Evolutionary conservation across 1,284 basidiomycete genomes (phyloP).

Genomic region (Apiotrichum sp.): DNA sequence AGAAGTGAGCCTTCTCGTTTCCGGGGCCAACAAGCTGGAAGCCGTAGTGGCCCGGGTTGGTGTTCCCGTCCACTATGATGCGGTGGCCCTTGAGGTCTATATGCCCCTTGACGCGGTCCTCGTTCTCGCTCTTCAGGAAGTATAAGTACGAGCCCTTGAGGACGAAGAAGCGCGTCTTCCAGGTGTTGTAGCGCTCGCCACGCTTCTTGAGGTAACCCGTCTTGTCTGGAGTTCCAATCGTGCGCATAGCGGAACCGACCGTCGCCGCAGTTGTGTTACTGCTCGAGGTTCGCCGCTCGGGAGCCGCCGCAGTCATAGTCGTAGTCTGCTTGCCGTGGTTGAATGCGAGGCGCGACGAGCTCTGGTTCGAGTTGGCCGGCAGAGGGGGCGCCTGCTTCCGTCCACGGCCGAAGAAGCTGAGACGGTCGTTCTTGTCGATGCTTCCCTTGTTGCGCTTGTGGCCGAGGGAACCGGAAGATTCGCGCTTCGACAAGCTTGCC

Average conservation of each 20-base stretch:
- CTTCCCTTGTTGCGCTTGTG: constrained; percentile 44
- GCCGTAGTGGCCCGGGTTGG: constrained; percentile 86
- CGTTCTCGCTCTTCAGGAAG: constrained; percentile 67
- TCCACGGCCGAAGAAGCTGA: constrained; percentile 65
- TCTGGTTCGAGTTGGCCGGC: constrained; percentile 14
- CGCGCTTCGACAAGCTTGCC: constrained; percentile 30
- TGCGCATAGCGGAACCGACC: constrained; percentile 58
- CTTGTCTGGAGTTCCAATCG: constrained; percentile 83
- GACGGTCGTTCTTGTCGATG: constrained; percentile 44
- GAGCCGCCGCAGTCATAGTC: constrained; percentile 14
- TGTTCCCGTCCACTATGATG: constrained; percentile 85
- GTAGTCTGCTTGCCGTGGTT: constrained; percentile 7
- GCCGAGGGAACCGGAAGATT: constrained; percentile 37
- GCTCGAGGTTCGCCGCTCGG: constrained; percentile 33
- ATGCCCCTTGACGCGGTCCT: constrained; percentile 91
- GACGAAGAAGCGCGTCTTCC: constrained; percentile 92
- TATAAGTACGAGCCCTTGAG: constrained; percentile 89
- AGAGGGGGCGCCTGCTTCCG: constrained; percentile 70
- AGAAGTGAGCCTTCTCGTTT: constrained; percentile 75
- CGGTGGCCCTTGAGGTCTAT: constrained; percentile 89
- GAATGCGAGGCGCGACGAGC: constrained; percentile 26
- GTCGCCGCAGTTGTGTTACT: background rate
- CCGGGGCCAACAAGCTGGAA: constrained; percentile 87
- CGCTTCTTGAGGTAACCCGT: constrained; percentile 94
- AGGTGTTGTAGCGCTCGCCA: constrained; percentile 85